A percentile compares a stretch with the other conserved stretches of the same genome.
phyloP scores from a whole-genome alignment of 352 stramenopile species.

The Phytopythium aichiense region DNA sequence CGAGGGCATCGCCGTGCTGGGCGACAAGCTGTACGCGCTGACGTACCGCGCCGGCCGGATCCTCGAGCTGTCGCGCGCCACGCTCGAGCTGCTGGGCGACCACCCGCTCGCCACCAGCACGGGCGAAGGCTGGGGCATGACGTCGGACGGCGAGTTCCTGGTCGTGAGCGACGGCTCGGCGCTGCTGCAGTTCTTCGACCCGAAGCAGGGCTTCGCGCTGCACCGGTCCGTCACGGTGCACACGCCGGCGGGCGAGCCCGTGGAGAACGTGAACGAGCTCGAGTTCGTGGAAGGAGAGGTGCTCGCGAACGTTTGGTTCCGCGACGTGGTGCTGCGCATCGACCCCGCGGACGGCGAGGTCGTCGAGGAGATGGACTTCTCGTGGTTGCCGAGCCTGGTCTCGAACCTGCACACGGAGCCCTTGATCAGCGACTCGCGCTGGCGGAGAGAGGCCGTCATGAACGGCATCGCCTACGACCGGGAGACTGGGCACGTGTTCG shows the following conservation, averaged over 20 bases:
- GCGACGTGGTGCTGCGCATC: slow-evolving; percentile 74
- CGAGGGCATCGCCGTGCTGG: slow-evolving; percentile 70
- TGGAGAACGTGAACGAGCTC: slow-evolving; percentile 82
- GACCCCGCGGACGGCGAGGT: slow-evolving; percentile 59
- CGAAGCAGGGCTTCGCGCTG: slow-evolving; percentile 40
- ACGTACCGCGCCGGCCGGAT: slow-evolving; percentile 75
- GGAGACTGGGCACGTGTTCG: slow-evolving; percentile 48
- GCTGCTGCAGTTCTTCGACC: slow-evolving; percentile 79
- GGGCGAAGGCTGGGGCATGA: slow-evolving; percentile 88
- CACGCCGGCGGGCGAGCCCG: slow-evolving; percentile 22
- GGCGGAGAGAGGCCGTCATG: slow-evolving; percentile 72
- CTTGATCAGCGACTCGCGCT: slow-evolving; percentile 34
- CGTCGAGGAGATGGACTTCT: slow-evolving; percentile 66
- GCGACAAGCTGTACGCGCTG: slow-evolving; percentile 75
- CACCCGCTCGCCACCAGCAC: slow-evolving; percentile 69
- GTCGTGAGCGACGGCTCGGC: slow-evolving; percentile 85
- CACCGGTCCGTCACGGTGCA: slow-evolving; percentile 56
- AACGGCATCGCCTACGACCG: slow-evolving; percentile 87
- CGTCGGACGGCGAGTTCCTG: slow-evolving; percentile 70
- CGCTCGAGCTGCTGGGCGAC: slow-evolving; percentile 46
- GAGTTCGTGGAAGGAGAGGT: slow-evolving; percentile 83
- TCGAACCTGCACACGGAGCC: slow-evolving; percentile 41
- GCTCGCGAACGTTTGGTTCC: slow-evolving; percentile 86
- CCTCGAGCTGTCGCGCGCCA: slow-evolving; percentile 50
- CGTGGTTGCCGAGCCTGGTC: slow-evolving; percentile 58